Base-by-base conservation (phyloP, 441 rosid species). In the Gossypium trilobum region DNA sequence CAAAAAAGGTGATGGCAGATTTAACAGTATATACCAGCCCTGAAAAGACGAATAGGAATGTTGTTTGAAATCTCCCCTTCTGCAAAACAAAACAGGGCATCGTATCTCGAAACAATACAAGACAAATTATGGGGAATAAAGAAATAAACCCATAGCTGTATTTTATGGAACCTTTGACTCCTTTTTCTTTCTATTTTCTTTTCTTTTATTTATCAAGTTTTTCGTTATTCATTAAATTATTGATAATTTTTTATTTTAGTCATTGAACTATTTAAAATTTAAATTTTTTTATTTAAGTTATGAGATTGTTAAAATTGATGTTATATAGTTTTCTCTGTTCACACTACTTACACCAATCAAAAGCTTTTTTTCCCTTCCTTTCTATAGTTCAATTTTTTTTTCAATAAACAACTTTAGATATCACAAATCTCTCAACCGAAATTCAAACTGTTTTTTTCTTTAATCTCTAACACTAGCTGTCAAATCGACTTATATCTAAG, bases 71-170 rank as follows among this genome's bases (percentile, higher is more conserved):
- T 16, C 1, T 16, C 5, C 23, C 66, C 8, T 14, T 3, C 52
- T 36, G 42, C 52, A 52, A 52, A 52, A 2, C 6, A 51, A 25
- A 11, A 52, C 8, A 17, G 17, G 9, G 22, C 19, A 7, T 7
- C 22, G n/a, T 2, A 52, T 52, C 11, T 20, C 62, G 25, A 4
- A 23, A 23, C 16, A 11, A 25, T 57, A 11, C 5, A 57, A 2
- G 70, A 46, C 70, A 66, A 46, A 66, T 6, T 46, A 46, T 0
- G n/a, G 36, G 36, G 70, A 46, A 66, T 44, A 46, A 44, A 46
- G 33, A 66, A 44, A 31, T 2, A 42, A 36, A 3, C 3, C 16
- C 19, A 27, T 14, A 14, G 17, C 7, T 44, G 55, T 22, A 19
- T 22, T 44, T 33, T 44, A 10, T 20, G 48, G 68, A 63, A 39